phyloP scores from a whole-genome alignment of 306 rosid species.

The Medicago ruthenica region DNA sequence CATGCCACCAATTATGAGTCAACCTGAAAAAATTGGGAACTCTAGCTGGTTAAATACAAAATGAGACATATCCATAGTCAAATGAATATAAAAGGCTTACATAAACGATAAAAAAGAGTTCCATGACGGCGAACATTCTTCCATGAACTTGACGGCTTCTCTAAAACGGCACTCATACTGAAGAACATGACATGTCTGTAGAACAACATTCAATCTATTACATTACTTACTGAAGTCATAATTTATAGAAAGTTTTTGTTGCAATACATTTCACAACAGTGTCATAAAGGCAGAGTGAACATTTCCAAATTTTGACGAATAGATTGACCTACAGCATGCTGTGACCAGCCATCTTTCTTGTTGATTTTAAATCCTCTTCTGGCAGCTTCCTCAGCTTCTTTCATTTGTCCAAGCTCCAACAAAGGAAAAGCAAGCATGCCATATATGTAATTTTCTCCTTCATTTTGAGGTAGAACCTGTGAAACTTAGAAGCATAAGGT shows the following conservation, averaged over 20 bases:
- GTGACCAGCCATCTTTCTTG: slow-evolving; percentile 78
- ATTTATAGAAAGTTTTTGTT: slow-evolving; percentile 8
- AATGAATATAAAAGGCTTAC: slow-evolving; percentile 52
- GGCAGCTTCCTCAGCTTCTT: slow-evolving; percentile 85
- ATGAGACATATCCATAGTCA: slow-evolving; percentile 27
- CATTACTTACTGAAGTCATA: slow-evolving; percentile 19
- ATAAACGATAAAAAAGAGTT: slow-evolving; percentile 62
- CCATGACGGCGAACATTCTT: slow-evolving; percentile 82
- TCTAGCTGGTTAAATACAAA: slow-evolving; percentile 32
- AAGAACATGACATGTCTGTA: slow-evolving; percentile 92
- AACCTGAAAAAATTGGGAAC: slow-evolving; percentile 58
- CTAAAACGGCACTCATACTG: slow-evolving; percentile 73
- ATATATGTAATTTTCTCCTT: slow-evolving; percentile 68
- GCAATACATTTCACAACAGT: slow-evolving; percentile 5
- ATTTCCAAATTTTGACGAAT: slow-evolving; percentile 21
- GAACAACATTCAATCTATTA: slow-evolving; percentile 40
- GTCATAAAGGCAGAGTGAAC: slow-evolving; percentile 11
- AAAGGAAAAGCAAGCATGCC: slow-evolving; percentile 93
- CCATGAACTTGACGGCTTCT: slow-evolving; percentile 91
- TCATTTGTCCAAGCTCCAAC: slow-evolving; percentile 78
- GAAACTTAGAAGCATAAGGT: slow-evolving; percentile 30
- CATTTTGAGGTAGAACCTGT: slow-evolving; percentile 78
- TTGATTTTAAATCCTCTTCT: slow-evolving; percentile 74
- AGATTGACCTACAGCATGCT: slow-evolving; percentile 74
- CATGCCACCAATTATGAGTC: slow-evolving; percentile 99